These are phyloP conservation scores for Apium graveolens DNA, from an alignment of 129 eudicot genomes.

Conservation along the genomic window DNA sequence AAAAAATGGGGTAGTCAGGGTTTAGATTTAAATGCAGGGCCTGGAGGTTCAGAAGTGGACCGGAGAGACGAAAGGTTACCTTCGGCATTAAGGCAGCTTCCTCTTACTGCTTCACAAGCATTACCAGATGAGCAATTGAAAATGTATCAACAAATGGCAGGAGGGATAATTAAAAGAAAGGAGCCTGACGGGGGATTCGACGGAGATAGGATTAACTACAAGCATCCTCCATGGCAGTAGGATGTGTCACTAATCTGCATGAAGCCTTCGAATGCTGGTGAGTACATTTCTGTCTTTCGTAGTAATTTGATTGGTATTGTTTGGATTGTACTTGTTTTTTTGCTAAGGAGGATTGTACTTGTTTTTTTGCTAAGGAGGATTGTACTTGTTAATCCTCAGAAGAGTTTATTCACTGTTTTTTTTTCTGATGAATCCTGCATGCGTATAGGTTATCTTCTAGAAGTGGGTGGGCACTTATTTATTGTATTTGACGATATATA, in stretches of 20 bases:
- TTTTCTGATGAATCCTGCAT: background rate
- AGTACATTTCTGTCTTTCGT: background rate
- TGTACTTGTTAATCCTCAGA: background rate
- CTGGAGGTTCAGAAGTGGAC: constrained; percentile 38
- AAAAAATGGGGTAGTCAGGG: constrained; percentile 66
- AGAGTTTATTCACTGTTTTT: too few relatives aligned
- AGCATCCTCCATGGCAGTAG: constrained; percentile 62
- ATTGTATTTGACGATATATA: background rate
- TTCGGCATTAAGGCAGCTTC: constrained; percentile 23
- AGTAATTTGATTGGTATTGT: background rate
- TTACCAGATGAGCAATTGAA: constrained; percentile 55
- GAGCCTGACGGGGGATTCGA: constrained; percentile 78
- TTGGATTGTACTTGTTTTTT: background rate
- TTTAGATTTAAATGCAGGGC: constrained; percentile 80
- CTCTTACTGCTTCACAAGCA: constrained; percentile 27
- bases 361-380: too few relatives aligned
- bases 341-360: too few relatives aligned
- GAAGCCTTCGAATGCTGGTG: constrained; percentile 9
- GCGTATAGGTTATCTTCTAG: background rate
- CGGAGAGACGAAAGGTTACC: constrained; percentile 32
- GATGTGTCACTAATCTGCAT: background rate
- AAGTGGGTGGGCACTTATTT: background rate
- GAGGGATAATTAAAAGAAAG: constrained; percentile 63
- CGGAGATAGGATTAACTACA: constrained; percentile 46
- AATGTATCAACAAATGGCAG: constrained; percentile 37